Evolutionary conservation across 2,329 filamentous ascomycete genomes (phyloP), one percentile per base, ranked within the genome.

Genomic region (Macrophomina tecta): DNA sequence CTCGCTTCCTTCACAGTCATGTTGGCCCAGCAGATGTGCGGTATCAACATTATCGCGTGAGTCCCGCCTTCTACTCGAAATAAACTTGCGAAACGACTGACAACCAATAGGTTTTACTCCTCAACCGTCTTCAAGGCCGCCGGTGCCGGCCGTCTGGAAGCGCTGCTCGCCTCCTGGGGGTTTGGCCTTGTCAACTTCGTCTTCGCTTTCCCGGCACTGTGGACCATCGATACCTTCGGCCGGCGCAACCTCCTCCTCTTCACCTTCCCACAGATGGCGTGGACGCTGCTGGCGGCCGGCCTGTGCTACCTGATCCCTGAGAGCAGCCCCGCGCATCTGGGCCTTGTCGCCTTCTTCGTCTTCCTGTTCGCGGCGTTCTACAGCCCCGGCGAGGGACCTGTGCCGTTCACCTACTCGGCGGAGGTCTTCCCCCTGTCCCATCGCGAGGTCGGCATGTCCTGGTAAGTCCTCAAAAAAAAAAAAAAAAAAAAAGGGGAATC

Each of bases 1-100:
- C 83, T 91, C 36, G 92, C 92, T 5, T 90, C 91, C 0, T 91
- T 89, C 70, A 87, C 88, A 1, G 91, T 94, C 70, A 96, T 96
- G 92, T 88, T 88, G 70, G 81, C 80, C 0, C 87, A 89, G 71
- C 87, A 89, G 72, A 84, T 89, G 80, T 88, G 86, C 68, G 87
- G 86, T 32, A 69, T 80, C 69, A 82, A 80, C 70, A 81, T 78
- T 70, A 84, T 85, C 67, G 79, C 51, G 9, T 46, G 9, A 46
- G 42, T 46, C 36, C 36, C 11, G 7, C 11, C 36, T 38, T 38
- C 36, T 38, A 7, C 36, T 12, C 7, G 36, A 8, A 12, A 38
- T 7, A 38, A 7, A 38, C 6, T 4, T 7, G 36, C 36, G 23
- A 3, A 23, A 23, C 23, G 23, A 38, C 36, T 38, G 11, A 38